Base-by-base conservation (phyloP, 768 basidiomycete genomes). In the Clitopilus passeckerianus region DNA sequence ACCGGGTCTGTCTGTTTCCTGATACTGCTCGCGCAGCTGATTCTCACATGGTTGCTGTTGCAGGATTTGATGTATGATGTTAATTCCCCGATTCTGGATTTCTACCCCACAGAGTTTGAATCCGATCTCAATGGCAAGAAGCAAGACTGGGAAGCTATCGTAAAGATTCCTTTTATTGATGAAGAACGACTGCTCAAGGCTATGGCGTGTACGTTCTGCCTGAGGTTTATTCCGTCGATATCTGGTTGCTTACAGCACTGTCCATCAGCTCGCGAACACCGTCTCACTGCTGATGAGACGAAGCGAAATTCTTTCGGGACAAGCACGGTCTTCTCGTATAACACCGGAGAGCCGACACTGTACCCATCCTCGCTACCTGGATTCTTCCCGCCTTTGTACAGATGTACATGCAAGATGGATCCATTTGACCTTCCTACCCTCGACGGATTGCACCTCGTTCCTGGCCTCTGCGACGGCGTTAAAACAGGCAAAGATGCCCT, bases 101-200 rank as follows among this genome's bases (percentile, higher is more conserved):
- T 98, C 77, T 99, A 99, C 70, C 97, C 97, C 1, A 64, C 78
- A 15, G 87, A 94, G 56, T 98, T 98, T 64, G 94, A 93, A 63
- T 86, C 84, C 63, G 97, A 99, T 75, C 74, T 97, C 68, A 98
- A 99, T 65, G 97, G 97, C 33, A 99, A 99, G 82, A 98, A 95
- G 71, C 88, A 90, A 65, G 96, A 98, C 23, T 99, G 97, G 97
- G 97, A 99, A 71, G 96, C 97, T 0, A 85, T 98, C 55, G 94
- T 99, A 57, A 98, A 98, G 76, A 98, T 99, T 64, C 97, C 97
- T 0, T 99, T 99, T 72, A 98, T 99, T 61, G 87, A 97, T 52
- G 86, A 95, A 70, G 65, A 74, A 10, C 80, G 93, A 56, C 70
- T 99, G 20, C 74, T 97, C 33, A 77, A 77, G 33, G 91, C 95